Conservation (phyloP, 441 rosid species). For the Erodium trifolium region DNA sequence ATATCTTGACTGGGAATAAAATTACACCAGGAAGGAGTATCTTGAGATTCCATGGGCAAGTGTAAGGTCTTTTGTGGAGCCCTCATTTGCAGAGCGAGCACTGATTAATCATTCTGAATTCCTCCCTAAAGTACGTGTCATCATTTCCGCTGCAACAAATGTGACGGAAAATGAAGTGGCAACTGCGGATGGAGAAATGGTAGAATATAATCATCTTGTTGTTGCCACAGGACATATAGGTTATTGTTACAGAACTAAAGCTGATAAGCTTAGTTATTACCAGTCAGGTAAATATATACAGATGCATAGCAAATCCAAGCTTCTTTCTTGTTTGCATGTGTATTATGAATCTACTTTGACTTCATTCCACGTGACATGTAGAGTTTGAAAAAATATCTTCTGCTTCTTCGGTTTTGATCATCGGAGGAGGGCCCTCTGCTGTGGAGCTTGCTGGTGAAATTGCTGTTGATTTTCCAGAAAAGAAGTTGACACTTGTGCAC, state of each 20-base stretch:
- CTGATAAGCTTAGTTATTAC: constrained; percentile 46
- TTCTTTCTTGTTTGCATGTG: neutral
- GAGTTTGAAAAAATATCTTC: constrained; percentile 67
- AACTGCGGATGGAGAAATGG: constrained; percentile 36
- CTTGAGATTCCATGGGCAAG: constrained; percentile 76
- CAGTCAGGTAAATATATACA: constrained; percentile 37
- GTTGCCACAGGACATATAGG: constrained; percentile 69
- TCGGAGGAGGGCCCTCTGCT: constrained; percentile 89
- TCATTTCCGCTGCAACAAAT: constrained; percentile 51
- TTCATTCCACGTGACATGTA: constrained; percentile 22
- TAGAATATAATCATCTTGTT: constrained; percentile 69
- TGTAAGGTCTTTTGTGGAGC: constrained; percentile 74
- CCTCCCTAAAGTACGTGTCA: constrained; percentile 41
- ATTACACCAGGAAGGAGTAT: constrained; percentile 62
- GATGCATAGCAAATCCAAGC: neutral
- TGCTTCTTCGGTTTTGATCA: constrained; percentile 54
- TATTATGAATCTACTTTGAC: neutral
- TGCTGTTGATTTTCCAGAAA: constrained; percentile 46
- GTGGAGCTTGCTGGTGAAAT: constrained; percentile 87
- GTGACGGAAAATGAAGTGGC: constrained; percentile 48
- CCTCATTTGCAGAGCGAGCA: constrained; percentile 55
- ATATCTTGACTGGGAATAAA: neutral
- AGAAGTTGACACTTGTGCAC: constrained; percentile 72
- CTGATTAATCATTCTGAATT: constrained; percentile 63
- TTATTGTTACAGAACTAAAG: constrained; percentile 39